Percentiles rank a stretch among this genome's conserved stretches.
Evolutionary conservation across 192 early-diverging fungal genomes (phyloP).

Genomic region (Backusella mclennaniae): DNA sequence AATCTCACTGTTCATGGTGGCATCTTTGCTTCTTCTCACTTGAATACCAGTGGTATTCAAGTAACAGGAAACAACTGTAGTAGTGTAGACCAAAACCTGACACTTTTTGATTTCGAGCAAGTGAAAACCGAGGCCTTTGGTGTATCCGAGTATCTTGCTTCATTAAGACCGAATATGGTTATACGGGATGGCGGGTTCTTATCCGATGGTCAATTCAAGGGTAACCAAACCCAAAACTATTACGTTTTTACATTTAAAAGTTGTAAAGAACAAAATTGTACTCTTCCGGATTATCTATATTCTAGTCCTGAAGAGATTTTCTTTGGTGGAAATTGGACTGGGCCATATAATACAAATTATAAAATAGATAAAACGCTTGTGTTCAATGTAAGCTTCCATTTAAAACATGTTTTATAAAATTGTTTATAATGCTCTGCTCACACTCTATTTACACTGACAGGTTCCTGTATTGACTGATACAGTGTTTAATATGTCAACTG

Average conservation of each 20-base stretch:
- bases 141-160: neutral
- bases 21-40: neutral
- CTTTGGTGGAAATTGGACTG: neutral
- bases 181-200: neutral
- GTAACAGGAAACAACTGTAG: neutral
- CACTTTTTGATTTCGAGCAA: neutral
- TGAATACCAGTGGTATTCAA: neutral
- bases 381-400: neutral
- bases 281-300: neutral
- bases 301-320: neutral
- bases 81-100: neutral
- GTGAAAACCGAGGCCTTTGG: neutral
- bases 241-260: neutral
- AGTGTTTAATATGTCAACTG: neutral
- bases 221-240: neutral
- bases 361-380: neutral
- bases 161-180: neutral
- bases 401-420: neutral
- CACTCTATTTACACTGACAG: neutral
- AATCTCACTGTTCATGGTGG: neutral
- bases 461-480: neutral
- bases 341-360: neutral
- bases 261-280: neutral
- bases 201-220: neutral
- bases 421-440: neutral